phyloP scores from a whole-genome alignment of 345 rosid genomes.

The Aethionema arabicum region DNA sequence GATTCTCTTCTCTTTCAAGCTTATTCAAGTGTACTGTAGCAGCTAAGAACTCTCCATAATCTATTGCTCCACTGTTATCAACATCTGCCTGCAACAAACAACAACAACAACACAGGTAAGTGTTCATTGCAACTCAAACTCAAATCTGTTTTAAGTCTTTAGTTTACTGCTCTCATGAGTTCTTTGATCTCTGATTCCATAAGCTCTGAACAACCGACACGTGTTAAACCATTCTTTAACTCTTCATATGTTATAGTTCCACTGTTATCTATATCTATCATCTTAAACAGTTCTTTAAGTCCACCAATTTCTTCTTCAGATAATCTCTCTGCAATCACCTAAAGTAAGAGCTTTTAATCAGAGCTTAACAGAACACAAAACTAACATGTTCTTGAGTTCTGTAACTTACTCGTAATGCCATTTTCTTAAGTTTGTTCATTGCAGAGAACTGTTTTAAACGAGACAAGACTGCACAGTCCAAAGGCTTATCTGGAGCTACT shows the following conservation, averaged over 20 bases:
- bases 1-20: constrained; percentile 79
- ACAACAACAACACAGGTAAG: background rate
- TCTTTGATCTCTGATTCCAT: constrained; percentile 83
- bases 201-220: constrained; percentile 65
- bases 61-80: constrained; percentile 77
- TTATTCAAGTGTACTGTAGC: constrained; percentile 79
- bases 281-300: constrained; percentile 70
- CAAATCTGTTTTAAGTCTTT: no score
- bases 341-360: background rate
- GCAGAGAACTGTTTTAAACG: constrained; percentile 78
- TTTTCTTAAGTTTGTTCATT: constrained; percentile 84
- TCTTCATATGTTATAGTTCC: constrained; percentile 79
- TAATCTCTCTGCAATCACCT: constrained; percentile 84
- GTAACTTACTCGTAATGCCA: constrained; percentile 66
- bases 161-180: constrained; percentile 66
- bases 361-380: background rate
- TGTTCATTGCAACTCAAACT: no score
- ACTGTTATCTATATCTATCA: constrained; percentile 75
- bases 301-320: constrained; percentile 82
- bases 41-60: constrained; percentile 78
- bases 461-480: constrained; percentile 70
- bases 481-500: constrained; percentile 78
- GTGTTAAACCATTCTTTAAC: constrained; percentile 54
- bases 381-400: background rate
- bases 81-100: constrained; percentile 61